Evolutionary conservation across 768 basidiomycete genomes (phyloP), one percentile per base, ranked within the genome.

Genomic region (Hydnomerulius pinastri): DNA sequence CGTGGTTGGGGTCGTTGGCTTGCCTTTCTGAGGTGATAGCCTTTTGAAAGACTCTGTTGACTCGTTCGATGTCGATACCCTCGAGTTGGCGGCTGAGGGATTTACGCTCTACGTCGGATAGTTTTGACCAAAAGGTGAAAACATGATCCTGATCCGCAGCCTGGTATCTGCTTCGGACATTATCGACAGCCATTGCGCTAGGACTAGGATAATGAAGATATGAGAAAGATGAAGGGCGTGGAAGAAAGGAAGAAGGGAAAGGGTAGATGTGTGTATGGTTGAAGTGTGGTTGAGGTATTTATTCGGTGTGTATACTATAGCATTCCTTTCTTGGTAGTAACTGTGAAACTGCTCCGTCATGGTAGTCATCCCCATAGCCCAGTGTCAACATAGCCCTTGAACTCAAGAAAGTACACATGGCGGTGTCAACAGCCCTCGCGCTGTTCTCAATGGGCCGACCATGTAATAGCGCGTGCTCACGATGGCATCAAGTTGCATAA

Each of bases 141-240:
- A 98, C 81, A 66, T 98, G 97, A 54, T 71, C 85, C 75, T 99
- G 97, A 50, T 83, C 85, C 41, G 93, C 92, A 41, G 80, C 75
- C 55, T 86, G 75, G 73, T 91, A 98, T 56, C 78, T 81, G 50
- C 77, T 60, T 56, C 75, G 80, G 62, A 83, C 77, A 52, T 72
- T 60, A 64, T 84, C 79, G 68, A 75, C 71, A 55, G 83, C 69
- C 83, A 87, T 85, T 4, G 43, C 12, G 43, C 18, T 47, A 39
- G 7, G 12, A 39, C 3, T 18, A 28, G 25, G 35, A 36, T 36
- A 46, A 25, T 20, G 23, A 33, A 20, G 38, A 12, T 39, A 24
- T 23, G 27, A 30, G 43, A 12, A 43, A 9, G 42, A 49, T 33
- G 9, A 33, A 30, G n/a, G 37, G 30, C 39, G 11, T 20, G 29